phyloP scores from a whole-genome alignment of 805 yeast species.

The Ogataea siamensis region DNA sequence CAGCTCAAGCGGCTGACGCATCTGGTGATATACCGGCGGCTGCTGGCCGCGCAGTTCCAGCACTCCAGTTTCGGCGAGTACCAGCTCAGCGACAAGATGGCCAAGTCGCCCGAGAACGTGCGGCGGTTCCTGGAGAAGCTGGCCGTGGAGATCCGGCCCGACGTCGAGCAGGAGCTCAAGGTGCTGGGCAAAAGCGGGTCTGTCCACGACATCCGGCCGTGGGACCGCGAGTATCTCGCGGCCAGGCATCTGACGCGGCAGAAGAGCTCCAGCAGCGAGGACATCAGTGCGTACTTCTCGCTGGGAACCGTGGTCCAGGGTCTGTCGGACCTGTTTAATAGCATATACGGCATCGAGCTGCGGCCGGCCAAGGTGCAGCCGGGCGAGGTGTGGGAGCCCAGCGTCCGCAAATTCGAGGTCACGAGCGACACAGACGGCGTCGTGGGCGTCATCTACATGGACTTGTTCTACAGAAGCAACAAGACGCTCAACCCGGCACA shows the following conservation, averaged over 20 bases:
- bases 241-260: constrained; percentile 31
- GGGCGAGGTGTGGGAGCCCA: constrained; percentile 88
- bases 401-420: constrained; percentile 80
- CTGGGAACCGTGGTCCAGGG: constrained; percentile 87
- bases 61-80: constrained; percentile 70
- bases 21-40: constrained; percentile 63
- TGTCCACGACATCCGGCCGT: constrained; percentile 63
- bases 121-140: constrained; percentile 62
- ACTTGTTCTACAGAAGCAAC: constrained; percentile 73
- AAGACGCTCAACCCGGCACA: constrained; percentile 89
- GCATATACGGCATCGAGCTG: constrained; percentile 74
- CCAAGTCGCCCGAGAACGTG: constrained; percentile 75
- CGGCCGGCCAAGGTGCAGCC: constrained; percentile 57
- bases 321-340: constrained; percentile 63
- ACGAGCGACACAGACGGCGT: constrained; percentile 59
- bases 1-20: constrained; percentile 61
- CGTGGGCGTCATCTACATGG: constrained; percentile 84
- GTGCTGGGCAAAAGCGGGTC: constrained; percentile 39
- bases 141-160: constrained; percentile 47
- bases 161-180: constrained; percentile 59
- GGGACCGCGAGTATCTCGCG: constrained; percentile 80
- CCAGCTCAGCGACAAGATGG: constrained; percentile 88
- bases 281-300: constrained; percentile 71
- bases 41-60: constrained; percentile 72
- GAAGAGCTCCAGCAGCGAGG: constrained; percentile 39